phyloP scores from a whole-genome alignment of 257 asterid genomes.

The Striga asiatica region DNA sequence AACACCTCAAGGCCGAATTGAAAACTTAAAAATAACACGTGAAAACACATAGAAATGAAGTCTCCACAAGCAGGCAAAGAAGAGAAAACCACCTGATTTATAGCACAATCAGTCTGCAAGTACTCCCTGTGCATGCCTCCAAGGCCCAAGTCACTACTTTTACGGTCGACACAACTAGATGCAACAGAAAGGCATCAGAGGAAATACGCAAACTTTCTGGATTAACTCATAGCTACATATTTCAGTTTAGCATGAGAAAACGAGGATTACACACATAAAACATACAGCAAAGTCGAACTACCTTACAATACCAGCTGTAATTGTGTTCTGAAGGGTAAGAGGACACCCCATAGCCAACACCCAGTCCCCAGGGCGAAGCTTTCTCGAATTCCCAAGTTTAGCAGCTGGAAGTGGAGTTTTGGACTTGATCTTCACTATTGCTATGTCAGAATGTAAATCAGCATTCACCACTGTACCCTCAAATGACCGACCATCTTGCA shows the following conservation, averaged over 20 bases:
- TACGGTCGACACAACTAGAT: constrained; percentile 78
- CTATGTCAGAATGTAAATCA: constrained; percentile 70
- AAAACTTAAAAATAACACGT: neutral
- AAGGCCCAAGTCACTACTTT: constrained; percentile 89
- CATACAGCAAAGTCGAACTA: constrained; percentile 19
- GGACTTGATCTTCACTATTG: constrained; percentile 62
- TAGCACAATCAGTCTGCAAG: constrained; percentile 88
- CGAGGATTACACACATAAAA: neutral
- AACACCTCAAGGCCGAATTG: neutral
- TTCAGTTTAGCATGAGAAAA: constrained; percentile 7
- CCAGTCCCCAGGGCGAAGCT: constrained; percentile 96
- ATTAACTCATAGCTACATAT: neutral
- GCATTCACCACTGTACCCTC: constrained; percentile 85
- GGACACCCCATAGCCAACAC: constrained; percentile 95
- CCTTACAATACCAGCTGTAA: constrained; percentile 94
- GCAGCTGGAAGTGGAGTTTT: constrained; percentile 74
- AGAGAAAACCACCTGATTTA: constrained; percentile 44
- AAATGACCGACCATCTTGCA: constrained; percentile 90
- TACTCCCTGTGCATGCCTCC: constrained; percentile 86
- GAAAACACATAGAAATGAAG: neutral
- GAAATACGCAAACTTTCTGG: neutral
- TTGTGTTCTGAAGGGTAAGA: constrained; percentile 74
- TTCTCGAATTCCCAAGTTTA: constrained; percentile 64
- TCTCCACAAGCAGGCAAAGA: too few relatives aligned
- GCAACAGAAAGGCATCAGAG: constrained; percentile 10